Evolutionary conservation across 2,329 filamentous ascomycete genomes (phyloP).

Genomic region (Scedosporium boydii): DNA sequence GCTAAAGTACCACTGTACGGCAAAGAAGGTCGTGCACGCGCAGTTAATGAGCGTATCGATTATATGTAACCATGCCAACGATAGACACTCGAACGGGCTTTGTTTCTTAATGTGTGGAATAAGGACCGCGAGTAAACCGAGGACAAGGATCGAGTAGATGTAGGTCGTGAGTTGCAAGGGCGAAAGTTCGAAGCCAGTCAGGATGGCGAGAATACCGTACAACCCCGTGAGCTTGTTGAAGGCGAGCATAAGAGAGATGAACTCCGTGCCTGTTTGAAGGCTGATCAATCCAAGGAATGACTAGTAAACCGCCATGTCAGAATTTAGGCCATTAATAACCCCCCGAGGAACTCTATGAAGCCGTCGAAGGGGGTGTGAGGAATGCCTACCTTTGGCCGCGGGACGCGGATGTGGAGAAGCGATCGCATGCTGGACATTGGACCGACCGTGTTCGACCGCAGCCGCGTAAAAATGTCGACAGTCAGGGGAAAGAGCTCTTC

Average conservation of each 20-base stretch:
- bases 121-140: slow-evolving; percentile 59
- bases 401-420: slow-evolving; percentile 21
- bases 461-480: neutral
- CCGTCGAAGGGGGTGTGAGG: neutral
- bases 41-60: slow-evolving; percentile 76
- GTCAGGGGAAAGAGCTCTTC: neutral
- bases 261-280: slow-evolving; percentile 74
- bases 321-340: neutral
- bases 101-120: slow-evolving; percentile 73
- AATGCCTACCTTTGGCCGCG: slow-evolving; percentile 28
- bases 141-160: slow-evolving; percentile 69
- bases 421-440: slow-evolving; percentile 8
- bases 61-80: slow-evolving; percentile 76
- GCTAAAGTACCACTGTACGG: slow-evolving; percentile 75
- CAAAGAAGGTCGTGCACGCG: slow-evolving; percentile 73
- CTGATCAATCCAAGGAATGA: slow-evolving; percentile 79
- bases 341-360: neutral
- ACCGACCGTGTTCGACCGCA: neutral
- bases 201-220: slow-evolving; percentile 79
- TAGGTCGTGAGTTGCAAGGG: slow-evolving; percentile 83
- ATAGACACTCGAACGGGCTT: slow-evolving; percentile 68
- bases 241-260: slow-evolving; percentile 73
- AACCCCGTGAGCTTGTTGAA: slow-evolving; percentile 90
- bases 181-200: slow-evolving; percentile 79
- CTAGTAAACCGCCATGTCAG: slow-evolving; percentile 31